Evolutionary conservation across 768 basidiomycete genomes (phyloP), one percentile per base, ranked within the genome.

Genomic region (Agaricus subrufescens): DNA sequence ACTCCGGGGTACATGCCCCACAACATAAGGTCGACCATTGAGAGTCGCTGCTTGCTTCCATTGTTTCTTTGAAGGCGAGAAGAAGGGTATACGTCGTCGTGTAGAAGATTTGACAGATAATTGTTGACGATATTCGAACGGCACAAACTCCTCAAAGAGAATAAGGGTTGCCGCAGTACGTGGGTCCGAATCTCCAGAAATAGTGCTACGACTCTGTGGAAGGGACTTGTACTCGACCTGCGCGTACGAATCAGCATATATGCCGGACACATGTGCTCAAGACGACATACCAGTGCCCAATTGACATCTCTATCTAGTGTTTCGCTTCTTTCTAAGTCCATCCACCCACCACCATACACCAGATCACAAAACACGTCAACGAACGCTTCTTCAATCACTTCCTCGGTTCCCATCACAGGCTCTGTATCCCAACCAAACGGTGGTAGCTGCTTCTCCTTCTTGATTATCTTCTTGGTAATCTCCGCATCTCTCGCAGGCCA

Each of bases 91-190:
- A 7, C 85, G 83, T n/a, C 80, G 76, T 14, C 84, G 78, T 15
- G 69, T 73, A 7, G 73, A 74, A 0, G 77, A 73, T 3, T 80
- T 75, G 14, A 78, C 74, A 5, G 83, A 82, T 5, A 95, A 78
- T 61, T 91, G 86, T 45, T 89, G 84, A 3, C 90, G 78, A 63
- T 93, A 94, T 66, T 94, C 94, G 39, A 82, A 72, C 0, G 95
- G 96, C 3, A 99, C 93, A 54, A 92, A 90, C 69, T 98, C 97
- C 70, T 99, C 94, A 60, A 93, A 95, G 5, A 98, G 72, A 51
- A 97, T 80, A 47, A 92, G 81, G 0, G 85, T 80, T 0, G 83
- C 76, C 0, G 84, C 74, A 1, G 82, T 87, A n/a, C 94, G 80
- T 0, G 91, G 91, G 65, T 94, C 91, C 2, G 61, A 59, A 27